phyloP scores from a whole-genome alignment of 306 rosid genomes.

The Trifolium pratense region DNA sequence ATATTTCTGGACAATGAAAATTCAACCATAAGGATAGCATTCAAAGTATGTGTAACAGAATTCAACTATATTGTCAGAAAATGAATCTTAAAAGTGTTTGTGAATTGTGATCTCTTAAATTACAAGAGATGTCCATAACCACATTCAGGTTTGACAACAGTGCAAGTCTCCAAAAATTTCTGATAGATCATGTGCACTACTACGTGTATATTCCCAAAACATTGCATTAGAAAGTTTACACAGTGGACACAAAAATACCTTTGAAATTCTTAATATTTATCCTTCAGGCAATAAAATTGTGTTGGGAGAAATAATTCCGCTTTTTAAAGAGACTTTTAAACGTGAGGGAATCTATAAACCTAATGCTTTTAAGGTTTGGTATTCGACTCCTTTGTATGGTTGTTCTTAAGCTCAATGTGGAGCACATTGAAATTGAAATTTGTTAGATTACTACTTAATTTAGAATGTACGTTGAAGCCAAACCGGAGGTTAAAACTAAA shows the following conservation, averaged over 20 bases:
- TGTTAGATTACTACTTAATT: background rate
- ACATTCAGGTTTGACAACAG: background rate
- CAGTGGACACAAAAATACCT: background rate
- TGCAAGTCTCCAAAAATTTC: background rate
- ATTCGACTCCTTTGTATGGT: too few species aligned
- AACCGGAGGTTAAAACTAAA: background rate
- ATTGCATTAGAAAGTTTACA: background rate
- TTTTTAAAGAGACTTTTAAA: too few species aligned
- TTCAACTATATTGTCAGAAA: conserved; percentile 14
- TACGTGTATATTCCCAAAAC: background rate
- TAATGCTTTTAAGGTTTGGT: too few species aligned
- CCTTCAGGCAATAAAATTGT: too few species aligned
- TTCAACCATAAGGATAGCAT: background rate
- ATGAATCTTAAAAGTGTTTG: background rate
- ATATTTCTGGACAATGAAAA: background rate
- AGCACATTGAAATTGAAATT: background rate
- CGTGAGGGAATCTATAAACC: too few species aligned
- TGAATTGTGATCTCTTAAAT: background rate
- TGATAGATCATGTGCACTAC: background rate
- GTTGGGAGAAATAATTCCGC: too few species aligned
- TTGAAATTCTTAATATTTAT: too few species aligned
- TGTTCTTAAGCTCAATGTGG: too few species aligned
- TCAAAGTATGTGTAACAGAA: background rate
- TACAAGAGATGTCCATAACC: background rate
- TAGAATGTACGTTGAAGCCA: too few species aligned